These are phyloP conservation scores for Coemansia sp. DNA, from an alignment of 192 early-diverging fungal genomes.

Conservation along the genomic window DNA sequence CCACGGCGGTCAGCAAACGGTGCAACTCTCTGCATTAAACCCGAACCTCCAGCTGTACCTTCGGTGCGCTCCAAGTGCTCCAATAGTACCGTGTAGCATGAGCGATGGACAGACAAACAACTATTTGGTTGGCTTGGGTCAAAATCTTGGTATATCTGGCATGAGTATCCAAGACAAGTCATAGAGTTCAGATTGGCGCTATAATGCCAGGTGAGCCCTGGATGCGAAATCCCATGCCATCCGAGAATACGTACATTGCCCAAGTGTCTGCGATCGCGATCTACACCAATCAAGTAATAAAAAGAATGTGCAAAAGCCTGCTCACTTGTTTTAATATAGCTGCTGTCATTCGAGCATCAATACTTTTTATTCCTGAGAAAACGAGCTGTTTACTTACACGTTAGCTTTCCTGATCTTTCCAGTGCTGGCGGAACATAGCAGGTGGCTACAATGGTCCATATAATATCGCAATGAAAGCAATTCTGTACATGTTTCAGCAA, in stretches of 20 bases:
- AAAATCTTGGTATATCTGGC: slow-evolving; percentile 29
- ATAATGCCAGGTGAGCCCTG: slow-evolving; percentile 46
- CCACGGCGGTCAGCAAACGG: slow-evolving; percentile 26
- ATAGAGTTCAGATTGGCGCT: slow-evolving; percentile 34
- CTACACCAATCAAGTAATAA: slow-evolving; percentile 9
- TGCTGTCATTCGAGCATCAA: background rate
- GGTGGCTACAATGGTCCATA: slow-evolving; percentile 26
- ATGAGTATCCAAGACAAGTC: slow-evolving; percentile 42
- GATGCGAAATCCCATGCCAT: slow-evolving; percentile 43
- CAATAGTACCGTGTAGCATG: slow-evolving; percentile 41
- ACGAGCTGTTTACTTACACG: slow-evolving; percentile 26
- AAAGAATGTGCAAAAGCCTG: background rate
- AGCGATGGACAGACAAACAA: slow-evolving; percentile 46
- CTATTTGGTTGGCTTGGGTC: slow-evolving; percentile 15
- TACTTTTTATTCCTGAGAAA: background rate
- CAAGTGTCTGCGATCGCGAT: slow-evolving; percentile 43
- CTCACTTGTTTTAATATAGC: background rate
- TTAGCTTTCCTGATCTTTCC: slow-evolving; percentile 18
- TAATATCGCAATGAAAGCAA: background rate
- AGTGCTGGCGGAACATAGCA: slow-evolving; percentile 34
- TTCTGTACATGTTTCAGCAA: background rate
- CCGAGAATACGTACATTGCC: slow-evolving; percentile 40
- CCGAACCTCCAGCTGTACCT: slow-evolving; percentile 10
- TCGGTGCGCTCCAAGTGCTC: slow-evolving; percentile 35
- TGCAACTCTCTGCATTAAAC: slow-evolving; percentile 27